These are phyloP conservation scores for Fusarium sp. DNA, from an alignment of 2,329 filamentous ascomycete genomes.

Conservation along the genomic window DNA sequence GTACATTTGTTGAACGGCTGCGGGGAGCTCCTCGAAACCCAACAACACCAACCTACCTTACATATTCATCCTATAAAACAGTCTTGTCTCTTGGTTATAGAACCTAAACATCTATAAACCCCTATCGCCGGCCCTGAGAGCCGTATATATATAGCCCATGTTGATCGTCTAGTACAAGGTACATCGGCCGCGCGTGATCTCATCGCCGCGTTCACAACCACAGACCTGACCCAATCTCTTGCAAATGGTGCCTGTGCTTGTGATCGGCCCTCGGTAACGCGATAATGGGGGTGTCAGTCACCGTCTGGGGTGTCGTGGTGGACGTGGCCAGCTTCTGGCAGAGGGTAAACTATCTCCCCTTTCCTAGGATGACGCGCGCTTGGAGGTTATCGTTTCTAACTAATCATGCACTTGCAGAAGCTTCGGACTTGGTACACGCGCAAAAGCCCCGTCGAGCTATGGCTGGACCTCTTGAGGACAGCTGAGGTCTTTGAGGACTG, in stretches of 20 bases:
- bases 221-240: conserved; percentile 23
- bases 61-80: conserved; percentile 23
- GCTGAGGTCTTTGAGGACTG: conserved; percentile 85
- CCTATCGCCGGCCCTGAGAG: conserved; percentile 21
- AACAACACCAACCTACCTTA: conserved; percentile 42
- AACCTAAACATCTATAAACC: conserved; percentile 12
- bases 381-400: conserved; percentile 19
- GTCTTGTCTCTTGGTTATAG: neutral
- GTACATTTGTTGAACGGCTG: conserved; percentile 40
- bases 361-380: conserved; percentile 12
- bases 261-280: conserved; percentile 53
- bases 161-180: conserved; percentile 38
- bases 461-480: conserved; percentile 73
- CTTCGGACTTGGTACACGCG: conserved; percentile 74
- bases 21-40: conserved; percentile 43
- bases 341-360: conserved; percentile 59
- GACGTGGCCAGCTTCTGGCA: conserved; percentile 74
- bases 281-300: conserved; percentile 59
- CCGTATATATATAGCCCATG: conserved; percentile 13
- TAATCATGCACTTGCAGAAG: conserved; percentile 64
- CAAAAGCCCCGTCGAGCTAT: conserved; percentile 72
- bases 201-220: conserved; percentile 25
- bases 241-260: conserved; percentile 50
- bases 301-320: conserved; percentile 68
- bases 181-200: conserved; percentile 32